Evolutionary conservation across 129 eudicot genomes (phyloP).

Genomic region (Smallanthus sonchifolius): DNA sequence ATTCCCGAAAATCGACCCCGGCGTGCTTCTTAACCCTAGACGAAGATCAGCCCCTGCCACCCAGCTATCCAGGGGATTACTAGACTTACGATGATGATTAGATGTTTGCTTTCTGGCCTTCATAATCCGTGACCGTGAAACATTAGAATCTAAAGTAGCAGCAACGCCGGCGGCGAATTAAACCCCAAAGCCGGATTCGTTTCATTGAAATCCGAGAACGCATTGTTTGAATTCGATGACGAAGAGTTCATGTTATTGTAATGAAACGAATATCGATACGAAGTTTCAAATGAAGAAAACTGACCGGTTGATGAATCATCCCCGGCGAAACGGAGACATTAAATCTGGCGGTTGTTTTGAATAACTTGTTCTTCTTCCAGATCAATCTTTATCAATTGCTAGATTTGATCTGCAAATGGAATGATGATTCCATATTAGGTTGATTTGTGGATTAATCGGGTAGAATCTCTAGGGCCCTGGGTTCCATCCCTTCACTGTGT

Average conservation of each 20-base stretch:
- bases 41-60: constrained; percentile 19
- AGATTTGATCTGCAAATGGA: constrained; percentile 7
- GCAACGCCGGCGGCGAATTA: constrained; percentile 34
- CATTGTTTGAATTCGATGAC: constrained; percentile 34
- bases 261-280: background rate
- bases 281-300: background rate
- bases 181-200: constrained; percentile 35
- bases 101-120: constrained; percentile 49
- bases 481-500: background rate
- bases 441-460: background rate
- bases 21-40: constrained; percentile 32
- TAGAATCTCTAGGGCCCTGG: constrained; percentile 11
- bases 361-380: background rate
- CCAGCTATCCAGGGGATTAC: background rate
- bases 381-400: constrained; percentile 8
- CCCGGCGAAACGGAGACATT: constrained; percentile 12
- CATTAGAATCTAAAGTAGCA: constrained; percentile 16
- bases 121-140: constrained; percentile 41
- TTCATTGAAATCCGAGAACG: constrained; percentile 13
- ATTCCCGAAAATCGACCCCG: background rate
- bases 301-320: constrained; percentile 16
- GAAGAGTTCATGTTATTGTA: constrained; percentile 29
- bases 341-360: constrained; percentile 14
- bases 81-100: constrained; percentile 18
- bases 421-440: background rate